These are phyloP conservation scores for Cyberlindnera veronae DNA, from an alignment of 805 yeast genomes.

Conservation along the genomic window DNA sequence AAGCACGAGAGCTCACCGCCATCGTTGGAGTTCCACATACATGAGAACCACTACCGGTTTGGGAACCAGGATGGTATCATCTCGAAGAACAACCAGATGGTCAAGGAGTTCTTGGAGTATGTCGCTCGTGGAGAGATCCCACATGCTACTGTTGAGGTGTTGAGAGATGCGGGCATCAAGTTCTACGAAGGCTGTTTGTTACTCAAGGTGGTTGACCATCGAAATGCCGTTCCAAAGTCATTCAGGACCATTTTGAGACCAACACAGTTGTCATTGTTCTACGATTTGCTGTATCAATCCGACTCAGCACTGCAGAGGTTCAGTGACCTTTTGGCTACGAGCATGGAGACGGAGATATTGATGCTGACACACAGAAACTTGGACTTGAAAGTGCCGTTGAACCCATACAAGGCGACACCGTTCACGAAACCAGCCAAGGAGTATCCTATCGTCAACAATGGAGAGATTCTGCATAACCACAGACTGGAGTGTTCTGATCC, in stretches of 20 bases:
- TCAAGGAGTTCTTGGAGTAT: constrained; percentile 74
- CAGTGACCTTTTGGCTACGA: constrained; percentile 73
- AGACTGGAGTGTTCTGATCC: constrained; percentile 37
- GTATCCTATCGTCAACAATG: constrained; percentile 37
- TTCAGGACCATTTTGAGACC: constrained; percentile 79
- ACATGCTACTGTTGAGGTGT: constrained; percentile 81
- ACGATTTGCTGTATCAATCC: constrained; percentile 80
- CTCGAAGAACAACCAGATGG: constrained; percentile 72
- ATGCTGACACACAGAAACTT: constrained; percentile 75
- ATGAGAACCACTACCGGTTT: constrained; percentile 86
- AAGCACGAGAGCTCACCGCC: constrained; percentile 78
- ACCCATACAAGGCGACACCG: constrained; percentile 50
- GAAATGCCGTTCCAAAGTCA: constrained; percentile 60
- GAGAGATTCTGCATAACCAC: constrained; percentile 34
- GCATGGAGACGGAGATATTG: constrained; percentile 85
- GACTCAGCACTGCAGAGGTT: constrained; percentile 67
- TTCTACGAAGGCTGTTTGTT: constrained; percentile 90
- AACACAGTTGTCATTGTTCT: constrained; percentile 75
- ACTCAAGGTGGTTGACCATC: constrained; percentile 81
- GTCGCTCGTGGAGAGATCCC: constrained; percentile 84
- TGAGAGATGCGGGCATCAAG: constrained; percentile 79
- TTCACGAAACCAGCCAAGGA: constrained; percentile 47
- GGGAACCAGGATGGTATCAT: constrained; percentile 88
- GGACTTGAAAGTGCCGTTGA: constrained; percentile 67
- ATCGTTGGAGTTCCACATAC: constrained; percentile 84